Evolutionary conservation across 2,329 filamentous ascomycete genomes (phyloP).

Genomic region (Hymenoscyphus fructigenus): DNA sequence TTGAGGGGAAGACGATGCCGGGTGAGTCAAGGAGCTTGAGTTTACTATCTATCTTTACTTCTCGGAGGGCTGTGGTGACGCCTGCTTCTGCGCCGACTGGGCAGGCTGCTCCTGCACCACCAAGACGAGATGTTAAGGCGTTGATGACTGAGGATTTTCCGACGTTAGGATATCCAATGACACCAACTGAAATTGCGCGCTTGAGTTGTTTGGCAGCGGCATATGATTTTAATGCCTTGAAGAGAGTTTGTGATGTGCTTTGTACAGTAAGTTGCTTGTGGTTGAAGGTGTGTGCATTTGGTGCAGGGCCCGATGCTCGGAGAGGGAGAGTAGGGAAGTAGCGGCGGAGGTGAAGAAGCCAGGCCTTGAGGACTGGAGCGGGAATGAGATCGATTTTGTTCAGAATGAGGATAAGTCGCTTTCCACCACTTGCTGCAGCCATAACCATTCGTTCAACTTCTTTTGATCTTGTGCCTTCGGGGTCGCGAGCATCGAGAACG

Average conservation of each 20-base stretch:
- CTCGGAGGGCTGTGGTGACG: constrained; percentile 82
- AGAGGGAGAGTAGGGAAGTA: constrained; percentile 92
- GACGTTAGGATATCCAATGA: constrained; percentile 94
- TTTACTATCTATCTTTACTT: constrained; percentile 93
- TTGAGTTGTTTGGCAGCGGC: constrained; percentile 81
- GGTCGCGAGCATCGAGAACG: constrained; percentile 88
- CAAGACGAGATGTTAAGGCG: constrained; percentile 76
- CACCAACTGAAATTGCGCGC: constrained; percentile 84
- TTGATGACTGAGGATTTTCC: constrained; percentile 98
- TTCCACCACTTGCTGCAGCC: constrained; percentile 79
- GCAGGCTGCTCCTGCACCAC: constrained; percentile 69
- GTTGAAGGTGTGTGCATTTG: constrained; percentile 88
- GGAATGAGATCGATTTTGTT: constrained; percentile 97
- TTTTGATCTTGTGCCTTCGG: constrained; percentile 84
- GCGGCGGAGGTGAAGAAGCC: constrained; percentile 79
- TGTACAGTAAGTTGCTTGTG: constrained; percentile 87
- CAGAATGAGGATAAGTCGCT: constrained; percentile 84
- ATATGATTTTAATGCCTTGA: constrained; percentile 87
- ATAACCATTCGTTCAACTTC: constrained; percentile 90
- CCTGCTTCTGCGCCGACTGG: constrained; percentile 89
- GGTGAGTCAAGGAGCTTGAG: constrained; percentile 91
- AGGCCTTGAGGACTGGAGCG: constrained; percentile 75
- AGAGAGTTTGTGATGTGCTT: constrained; percentile 79
- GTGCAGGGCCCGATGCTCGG: constrained; percentile 75
- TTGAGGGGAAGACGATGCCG: constrained; percentile 87